phyloP scores from a whole-genome alignment of 768 basidiomycete genomes.

The Lepiota brunneoincarnata region DNA sequence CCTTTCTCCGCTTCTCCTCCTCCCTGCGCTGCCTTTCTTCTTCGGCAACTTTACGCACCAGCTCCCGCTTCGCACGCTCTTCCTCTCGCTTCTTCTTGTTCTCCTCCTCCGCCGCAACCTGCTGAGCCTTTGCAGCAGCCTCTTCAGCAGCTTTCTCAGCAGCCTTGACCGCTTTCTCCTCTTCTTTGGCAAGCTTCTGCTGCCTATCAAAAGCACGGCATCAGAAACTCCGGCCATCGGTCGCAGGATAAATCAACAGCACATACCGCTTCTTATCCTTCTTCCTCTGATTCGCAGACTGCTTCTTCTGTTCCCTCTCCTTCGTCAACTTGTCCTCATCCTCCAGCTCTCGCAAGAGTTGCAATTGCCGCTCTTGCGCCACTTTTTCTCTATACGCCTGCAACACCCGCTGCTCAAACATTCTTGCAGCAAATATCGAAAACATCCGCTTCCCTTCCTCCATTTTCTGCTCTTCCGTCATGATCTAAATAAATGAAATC shows the following conservation, averaged over 20 bases:
- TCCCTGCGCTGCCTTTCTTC: constrained; percentile 84
- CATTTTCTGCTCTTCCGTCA: constrained; percentile 98
- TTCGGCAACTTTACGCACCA: constrained; percentile 69
- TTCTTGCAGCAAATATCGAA: constrained; percentile 97
- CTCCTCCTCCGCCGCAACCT: constrained; percentile 77
- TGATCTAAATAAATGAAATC: constrained; percentile 39
- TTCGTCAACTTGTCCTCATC: constrained; percentile 87
- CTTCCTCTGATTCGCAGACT: constrained; percentile 98
- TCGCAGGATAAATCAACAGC: constrained; percentile 10
- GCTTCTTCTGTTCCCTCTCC: constrained; percentile 91
- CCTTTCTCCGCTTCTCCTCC: constrained; percentile 80
- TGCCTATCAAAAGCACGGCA: constrained; percentile 44
- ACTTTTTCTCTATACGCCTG: constrained; percentile 96
- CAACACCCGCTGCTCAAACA: constrained; percentile 98
- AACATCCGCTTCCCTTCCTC: constrained; percentile 99
- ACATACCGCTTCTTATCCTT: constrained; percentile 89
- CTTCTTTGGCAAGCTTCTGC: constrained; percentile 92
- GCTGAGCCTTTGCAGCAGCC: constrained; percentile 72
- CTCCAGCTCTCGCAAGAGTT: constrained; percentile 91
- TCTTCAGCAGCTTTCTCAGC: constrained; percentile 89
- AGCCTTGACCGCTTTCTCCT: constrained; percentile 79
- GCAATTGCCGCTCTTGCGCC: constrained; percentile 91
- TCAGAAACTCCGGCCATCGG: constrained; percentile 1
- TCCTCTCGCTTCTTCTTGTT: constrained; percentile 81
- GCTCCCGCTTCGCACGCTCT: constrained; percentile 77